Evolutionary conservation across 2,329 filamentous ascomycete genomes (phyloP), one percentile per base, ranked within the genome.

Genomic region (Alternaria arbusti): DNA sequence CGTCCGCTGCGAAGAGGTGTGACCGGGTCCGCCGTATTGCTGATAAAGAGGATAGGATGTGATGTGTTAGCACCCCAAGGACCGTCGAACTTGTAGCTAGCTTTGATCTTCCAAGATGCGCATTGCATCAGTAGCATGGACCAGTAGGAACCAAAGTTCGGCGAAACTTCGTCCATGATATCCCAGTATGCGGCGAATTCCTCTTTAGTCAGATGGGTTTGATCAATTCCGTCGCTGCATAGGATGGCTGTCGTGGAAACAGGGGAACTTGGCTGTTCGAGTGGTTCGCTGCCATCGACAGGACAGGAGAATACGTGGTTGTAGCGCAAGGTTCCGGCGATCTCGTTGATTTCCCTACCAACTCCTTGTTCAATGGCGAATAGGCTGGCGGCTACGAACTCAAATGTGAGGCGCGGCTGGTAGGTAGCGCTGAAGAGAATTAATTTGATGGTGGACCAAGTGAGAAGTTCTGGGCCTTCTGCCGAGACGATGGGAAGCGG

Each of bases 21-120:
- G 1, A 90, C 86, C 0, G 88, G 88, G 60, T 90, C 88, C 13
- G 85, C 81, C 0, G 84, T 85, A 69, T 86, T 89, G 36, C 84
- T 85, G 12, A 89, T 77, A 70, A 88, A 86, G 7, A 90, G 80
- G 30, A 90, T 79, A 0, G 88, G 88, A 65, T 86, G 82, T 6
- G 82, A 79, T 6, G 84, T 87, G 25, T 82, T 78, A 63, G 68
- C 77, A 8, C 73, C 71, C 59, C 71, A 74, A 1, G 65, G 59
- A 11, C 64, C 71, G 22, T 64, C 66, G 61, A 80, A 83, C 46
- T 71, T 74, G 63, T 78, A 72, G 10, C 66, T 63, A 2, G 82
- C 73, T 3, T 74, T 70, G 50, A 82, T 74, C 12, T 66, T 66
- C 78, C 81, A 84, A 15, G 73, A 71, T 4, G 78, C 69, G 59